Evolutionary conservation across 1,139 yeast species (phyloP), one percentile per base, ranked within the genome.

Genomic region (Scheffersomyces lignicola): DNA sequence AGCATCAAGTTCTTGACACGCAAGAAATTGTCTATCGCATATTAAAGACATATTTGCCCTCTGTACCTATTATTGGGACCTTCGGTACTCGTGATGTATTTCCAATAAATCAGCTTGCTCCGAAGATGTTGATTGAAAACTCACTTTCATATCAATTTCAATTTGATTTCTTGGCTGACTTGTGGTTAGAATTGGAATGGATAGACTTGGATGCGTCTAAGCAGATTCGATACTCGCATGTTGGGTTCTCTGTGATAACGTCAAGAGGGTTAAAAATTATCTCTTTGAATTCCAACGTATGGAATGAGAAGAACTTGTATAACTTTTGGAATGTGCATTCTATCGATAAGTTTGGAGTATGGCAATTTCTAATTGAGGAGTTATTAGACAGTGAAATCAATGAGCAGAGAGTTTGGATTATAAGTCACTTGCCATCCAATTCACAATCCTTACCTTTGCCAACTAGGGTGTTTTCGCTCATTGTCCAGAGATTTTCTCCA

Each of bases 141-240:
- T 26, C 48, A 8, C 34, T 34, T 26, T 36, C 37, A 11, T 48
- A 42, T 38, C 60, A 58, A 40, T 56, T 62, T 60, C 58, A 59
- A 38, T 55, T 52, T 40, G 62, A 59, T 29, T 49, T 51, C 21
- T 39, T 59, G 38, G 53, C 61, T 7, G 60, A 58, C 31, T 38
- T 52, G 13, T 60, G 65, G 65, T 42, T 45, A 16, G 47, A 53
- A 18, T 56, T 58, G 37, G 69, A 60, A 7, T 74, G 80, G 80
- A 41, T 72, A 18, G 61, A 42, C 28, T 40, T 47, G 25, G 47
- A 53, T 16, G 53, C 56, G 31, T 51, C 65, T 4, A 56, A 55
- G 32, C 52, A 62, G 34, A 60, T 66, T 11, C 54, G 62, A 31
- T 56, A 59, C 31, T 49, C 49, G 24, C 56, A 54, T 42, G 38